Evolutionary conservation across 2,329 filamentous ascomycete genomes (phyloP), one percentile per base, ranked within the genome.

Genomic region (Cercospora zeina): DNA sequence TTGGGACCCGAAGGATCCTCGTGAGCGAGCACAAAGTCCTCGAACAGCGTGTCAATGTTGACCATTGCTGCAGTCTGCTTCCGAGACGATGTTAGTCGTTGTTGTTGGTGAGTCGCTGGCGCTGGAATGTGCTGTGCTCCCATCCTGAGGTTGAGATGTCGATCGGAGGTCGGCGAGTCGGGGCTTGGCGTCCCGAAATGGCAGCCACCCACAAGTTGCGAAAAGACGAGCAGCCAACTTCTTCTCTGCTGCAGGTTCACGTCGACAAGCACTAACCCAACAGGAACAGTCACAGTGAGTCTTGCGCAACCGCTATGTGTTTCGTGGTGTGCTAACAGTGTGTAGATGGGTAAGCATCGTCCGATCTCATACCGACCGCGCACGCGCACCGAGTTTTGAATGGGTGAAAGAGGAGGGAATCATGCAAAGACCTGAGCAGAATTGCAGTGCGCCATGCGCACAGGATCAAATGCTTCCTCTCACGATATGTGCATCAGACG

Each of bases 21-120:
- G 71, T 92, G 84, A 39, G 90, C 90, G 61, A 84, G 78, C 59
- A 84, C 85, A 74, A 96, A 96, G 63, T 90, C 86, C 45, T 81
- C 79, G 71, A 96, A 89, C 56, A 95, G 79, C 57, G 82, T 78
- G 72, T 93, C 87, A 16, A 58, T 54, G 16, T 58, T 63, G 11
- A 58, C 57, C 64, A 65, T 66, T 27, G 53, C 56, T 39, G 56
- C 47, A 21, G 24, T 34, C 33, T 53, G 31, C 33, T 6, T 39
- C 5, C 4, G 14, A 33, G 42, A 16, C 30, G 54, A 16, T 27
- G 30, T 16, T 10, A 19, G 16, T 34, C 10, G 16, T n/a, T 49
- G 55, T 58, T 34, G 10, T 34, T 39, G 4, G 10, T 11, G 1
- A 14, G 37, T n/a, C 19, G 30, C n/a, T 27, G 5, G 27, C 14